Percentiles rank a stretch among this genome's conserved stretches.
These are phyloP conservation scores for Aspergillus avenaceus DNA, from an alignment of 495 filamentous ascomycete species.

Conservation along the genomic window DNA sequence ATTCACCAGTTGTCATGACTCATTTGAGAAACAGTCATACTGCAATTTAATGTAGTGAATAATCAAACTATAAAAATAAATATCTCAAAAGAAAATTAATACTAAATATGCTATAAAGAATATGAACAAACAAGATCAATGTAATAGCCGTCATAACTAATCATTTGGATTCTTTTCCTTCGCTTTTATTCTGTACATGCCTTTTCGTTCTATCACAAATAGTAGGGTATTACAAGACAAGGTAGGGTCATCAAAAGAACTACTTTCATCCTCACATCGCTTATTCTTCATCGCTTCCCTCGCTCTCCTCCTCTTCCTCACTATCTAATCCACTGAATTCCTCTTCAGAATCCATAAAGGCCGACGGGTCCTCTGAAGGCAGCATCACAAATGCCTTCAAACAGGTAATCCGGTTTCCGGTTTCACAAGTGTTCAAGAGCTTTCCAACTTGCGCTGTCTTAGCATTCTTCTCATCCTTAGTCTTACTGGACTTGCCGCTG, in stretches of 20 bases:
- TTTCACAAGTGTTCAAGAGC: constrained; percentile 75
- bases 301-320: constrained; percentile 42
- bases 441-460: constrained; percentile 55
- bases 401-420: constrained; percentile 86
- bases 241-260: neutral
- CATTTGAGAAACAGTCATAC: neutral
- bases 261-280: neutral
- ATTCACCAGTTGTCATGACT: neutral
- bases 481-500: constrained; percentile 15
- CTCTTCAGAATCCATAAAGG: constrained; percentile 30
- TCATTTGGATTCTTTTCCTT: neutral
- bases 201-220: constrained; percentile 8
- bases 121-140: too few species aligned
- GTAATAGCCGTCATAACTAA: too few species aligned
- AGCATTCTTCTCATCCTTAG: constrained; percentile 35
- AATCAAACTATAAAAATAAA: too few species aligned
- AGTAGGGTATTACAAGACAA: constrained; percentile 19
- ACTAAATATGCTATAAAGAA: too few species aligned
- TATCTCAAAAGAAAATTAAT: too few species aligned
- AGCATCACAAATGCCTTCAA: constrained; percentile 80
- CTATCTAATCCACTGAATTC: constrained; percentile 19
- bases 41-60: too few species aligned
- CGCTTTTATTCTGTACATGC: neutral
- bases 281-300: constrained; percentile 42
- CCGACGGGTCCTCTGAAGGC: constrained; percentile 33